These are phyloP conservation scores for Boletus eberwhitei DNA, from an alignment of 768 basidiomycete species.

Conservation along the genomic window DNA sequence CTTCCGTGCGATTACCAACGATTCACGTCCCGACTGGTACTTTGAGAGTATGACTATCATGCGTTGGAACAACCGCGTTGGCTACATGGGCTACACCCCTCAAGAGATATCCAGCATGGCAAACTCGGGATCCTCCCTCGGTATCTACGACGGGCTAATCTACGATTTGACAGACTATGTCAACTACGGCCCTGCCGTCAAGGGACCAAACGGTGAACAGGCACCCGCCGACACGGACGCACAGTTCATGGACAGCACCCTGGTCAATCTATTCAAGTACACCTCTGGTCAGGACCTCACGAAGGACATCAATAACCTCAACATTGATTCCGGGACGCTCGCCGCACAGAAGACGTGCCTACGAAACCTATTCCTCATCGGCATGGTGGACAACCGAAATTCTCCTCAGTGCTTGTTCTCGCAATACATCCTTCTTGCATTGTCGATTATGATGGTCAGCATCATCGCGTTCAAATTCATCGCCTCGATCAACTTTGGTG, in stretches of 20 bases:
- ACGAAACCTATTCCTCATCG: slow-evolving; percentile 89
- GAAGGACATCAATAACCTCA: slow-evolving; percentile 60
- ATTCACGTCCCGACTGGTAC: slow-evolving; percentile 97
- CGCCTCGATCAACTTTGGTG: slow-evolving; percentile 81
- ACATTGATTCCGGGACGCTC: slow-evolving; percentile 58
- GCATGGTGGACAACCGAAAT: slow-evolving; percentile 88
- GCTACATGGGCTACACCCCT: slow-evolving; percentile 83
- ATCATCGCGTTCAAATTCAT: slow-evolving; percentile 97
- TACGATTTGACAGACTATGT: slow-evolving; percentile 88
- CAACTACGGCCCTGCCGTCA: slow-evolving; percentile 57
- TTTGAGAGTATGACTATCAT: slow-evolving; percentile 91
- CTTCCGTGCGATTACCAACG: slow-evolving; percentile 85
- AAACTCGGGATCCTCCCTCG: slow-evolving; percentile 58
- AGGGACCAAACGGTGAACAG: slow-evolving; percentile 46
- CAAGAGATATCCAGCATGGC: slow-evolving; percentile 74
- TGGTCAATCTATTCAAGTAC: slow-evolving; percentile 74
- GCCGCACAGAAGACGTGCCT: slow-evolving; percentile 81
- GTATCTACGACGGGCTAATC: slow-evolving; percentile 81
- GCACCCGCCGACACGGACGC: slow-evolving; percentile 41
- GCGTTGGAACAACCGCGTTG: slow-evolving; percentile 85
- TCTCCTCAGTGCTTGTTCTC: slow-evolving; percentile 91
- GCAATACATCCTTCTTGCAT: slow-evolving; percentile 82
- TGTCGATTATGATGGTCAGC: slow-evolving; percentile 89
- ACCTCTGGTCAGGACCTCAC: slow-evolving; percentile 79
- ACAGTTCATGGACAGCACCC: slow-evolving; percentile 67